Conservation (phyloP, 257 asterid genomes). For the Mentha longifolia region DNA sequence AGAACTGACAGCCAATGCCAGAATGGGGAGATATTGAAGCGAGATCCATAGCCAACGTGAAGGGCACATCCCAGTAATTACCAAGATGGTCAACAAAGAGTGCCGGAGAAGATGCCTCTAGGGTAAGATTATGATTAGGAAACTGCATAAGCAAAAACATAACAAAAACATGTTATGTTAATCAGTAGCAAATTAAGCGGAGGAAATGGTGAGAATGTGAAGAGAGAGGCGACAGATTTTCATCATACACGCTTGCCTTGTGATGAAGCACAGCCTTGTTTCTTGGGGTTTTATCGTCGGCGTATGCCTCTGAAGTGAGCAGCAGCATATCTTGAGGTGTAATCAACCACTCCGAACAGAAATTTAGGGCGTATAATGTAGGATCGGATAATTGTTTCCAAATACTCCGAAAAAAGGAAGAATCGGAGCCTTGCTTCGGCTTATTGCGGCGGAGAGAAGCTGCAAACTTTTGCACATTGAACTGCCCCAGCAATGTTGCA, state of each 20-base stretch:
- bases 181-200: neutral
- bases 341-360: slow-evolving; percentile 67
- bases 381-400: slow-evolving; percentile 54
- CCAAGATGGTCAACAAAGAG: slow-evolving; percentile 70
- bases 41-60: slow-evolving; percentile 64
- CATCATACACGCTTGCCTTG: slow-evolving; percentile 74
- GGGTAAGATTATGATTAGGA: slow-evolving; percentile 60
- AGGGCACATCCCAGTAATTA: slow-evolving; percentile 82
- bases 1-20: slow-evolving; percentile 65
- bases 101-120: slow-evolving; percentile 79
- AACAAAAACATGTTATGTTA: too few species aligned
- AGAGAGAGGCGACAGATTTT: slow-evolving; percentile 9
- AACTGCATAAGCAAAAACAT: slow-evolving; percentile 45
- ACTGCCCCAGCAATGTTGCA: slow-evolving; percentile 62
- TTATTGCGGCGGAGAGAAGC: slow-evolving; percentile 45
- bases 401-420: slow-evolving; percentile 49
- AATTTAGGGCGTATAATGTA: slow-evolving; percentile 61
- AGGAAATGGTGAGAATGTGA: neutral
- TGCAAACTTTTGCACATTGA: slow-evolving; percentile 67
- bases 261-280: slow-evolving; percentile 79
- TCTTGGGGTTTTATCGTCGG: slow-evolving; percentile 47
- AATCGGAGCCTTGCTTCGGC: slow-evolving; percentile 34
- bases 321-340: slow-evolving; percentile 64
- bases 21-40: slow-evolving; percentile 63
- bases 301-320: slow-evolving; percentile 54